Conservation (phyloP, 2,329 filamentous ascomycete genomes). For the Clonostachys byssicola region DNA sequence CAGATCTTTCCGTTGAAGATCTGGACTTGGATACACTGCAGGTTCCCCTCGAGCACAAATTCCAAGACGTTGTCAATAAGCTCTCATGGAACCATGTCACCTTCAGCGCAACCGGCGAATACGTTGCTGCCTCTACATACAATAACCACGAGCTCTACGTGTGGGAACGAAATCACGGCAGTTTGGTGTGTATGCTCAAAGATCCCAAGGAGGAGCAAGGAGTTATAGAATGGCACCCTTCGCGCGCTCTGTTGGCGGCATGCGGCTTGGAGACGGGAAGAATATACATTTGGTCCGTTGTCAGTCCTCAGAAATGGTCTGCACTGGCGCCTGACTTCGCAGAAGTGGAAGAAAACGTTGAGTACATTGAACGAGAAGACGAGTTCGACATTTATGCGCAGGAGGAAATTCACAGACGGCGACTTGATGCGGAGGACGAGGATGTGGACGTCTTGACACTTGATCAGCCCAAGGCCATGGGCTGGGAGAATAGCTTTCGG, state of each 20-base stretch:
- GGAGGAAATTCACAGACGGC: slow-evolving; percentile 88
- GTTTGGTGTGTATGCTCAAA: slow-evolving; percentile 93
- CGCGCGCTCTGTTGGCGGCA: slow-evolving; percentile 79
- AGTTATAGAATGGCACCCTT: slow-evolving; percentile 95
- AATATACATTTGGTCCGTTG: slow-evolving; percentile 94
- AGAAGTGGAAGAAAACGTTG: slow-evolving; percentile 96
- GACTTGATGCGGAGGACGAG: slow-evolving; percentile 89
- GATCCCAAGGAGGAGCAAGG: slow-evolving; percentile 95
- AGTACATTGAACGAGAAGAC: slow-evolving; percentile 93
- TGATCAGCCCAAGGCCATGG: slow-evolving; percentile 34
- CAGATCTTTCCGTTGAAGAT: slow-evolving; percentile 65
- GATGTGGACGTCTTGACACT: slow-evolving; percentile 84
- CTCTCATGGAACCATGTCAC: slow-evolving; percentile 96
- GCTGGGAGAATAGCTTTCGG: slow-evolving; percentile 52
- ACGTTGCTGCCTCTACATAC: slow-evolving; percentile 92
- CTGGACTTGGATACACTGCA: slow-evolving; percentile 83
- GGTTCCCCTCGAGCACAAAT: slow-evolving; percentile 93
- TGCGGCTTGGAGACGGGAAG: slow-evolving; percentile 90
- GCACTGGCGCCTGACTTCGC: slow-evolving; percentile 94
- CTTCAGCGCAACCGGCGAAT: slow-evolving; percentile 91
- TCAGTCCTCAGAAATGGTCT: slow-evolving; percentile 95
- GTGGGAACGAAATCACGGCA: slow-evolving; percentile 92
- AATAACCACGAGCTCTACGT: slow-evolving; percentile 99
- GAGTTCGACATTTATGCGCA: slow-evolving; percentile 97
- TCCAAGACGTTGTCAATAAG: slow-evolving; percentile 94